Percentiles rank a stretch among this genome's conserved stretches.
Conservation (phyloP, 352 stramenopile genomes). For the Achlya hypogyna region DNA sequence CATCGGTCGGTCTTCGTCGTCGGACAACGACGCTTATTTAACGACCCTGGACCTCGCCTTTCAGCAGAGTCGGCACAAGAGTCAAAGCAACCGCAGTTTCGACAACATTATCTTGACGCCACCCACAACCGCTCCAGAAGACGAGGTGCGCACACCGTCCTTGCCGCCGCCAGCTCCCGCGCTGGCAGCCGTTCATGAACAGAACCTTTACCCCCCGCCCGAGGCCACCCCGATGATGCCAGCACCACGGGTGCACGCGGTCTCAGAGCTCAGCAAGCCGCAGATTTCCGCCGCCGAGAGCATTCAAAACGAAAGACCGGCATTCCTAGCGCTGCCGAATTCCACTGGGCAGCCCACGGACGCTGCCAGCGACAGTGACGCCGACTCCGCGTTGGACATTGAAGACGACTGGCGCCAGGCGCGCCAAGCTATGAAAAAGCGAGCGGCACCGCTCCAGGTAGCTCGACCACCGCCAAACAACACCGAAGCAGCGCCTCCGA, state of each 20-base stretch:
- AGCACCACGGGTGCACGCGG: too few species aligned
- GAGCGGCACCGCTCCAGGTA: neutral
- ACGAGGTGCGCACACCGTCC: neutral
- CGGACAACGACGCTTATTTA: neutral
- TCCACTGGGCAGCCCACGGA: too few species aligned
- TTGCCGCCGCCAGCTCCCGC: neutral
- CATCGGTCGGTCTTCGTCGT: too few species aligned
- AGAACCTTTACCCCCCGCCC: too few species aligned
- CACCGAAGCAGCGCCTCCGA: neutral
- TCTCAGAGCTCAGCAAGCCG: too few species aligned
- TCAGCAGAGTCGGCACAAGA: neutral
- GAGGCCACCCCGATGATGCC: too few species aligned
- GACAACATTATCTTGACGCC: neutral
- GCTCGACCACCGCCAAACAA: too few species aligned
- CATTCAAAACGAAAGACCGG: too few species aligned
- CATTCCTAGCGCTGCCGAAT: too few species aligned
- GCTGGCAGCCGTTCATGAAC: too few species aligned
- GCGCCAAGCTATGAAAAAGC: neutral
- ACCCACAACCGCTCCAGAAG: neutral
- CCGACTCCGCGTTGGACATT: neutral
- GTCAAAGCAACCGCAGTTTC: neutral
- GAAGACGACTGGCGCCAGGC: neutral
- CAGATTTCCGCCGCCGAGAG: too few species aligned
- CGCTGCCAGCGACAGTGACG: too few species aligned
- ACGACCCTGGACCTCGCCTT: neutral